Evolutionary conservation across 2,329 filamentous ascomycete species (phyloP).

Genomic region (Chaetomiaceae sp.): DNA sequence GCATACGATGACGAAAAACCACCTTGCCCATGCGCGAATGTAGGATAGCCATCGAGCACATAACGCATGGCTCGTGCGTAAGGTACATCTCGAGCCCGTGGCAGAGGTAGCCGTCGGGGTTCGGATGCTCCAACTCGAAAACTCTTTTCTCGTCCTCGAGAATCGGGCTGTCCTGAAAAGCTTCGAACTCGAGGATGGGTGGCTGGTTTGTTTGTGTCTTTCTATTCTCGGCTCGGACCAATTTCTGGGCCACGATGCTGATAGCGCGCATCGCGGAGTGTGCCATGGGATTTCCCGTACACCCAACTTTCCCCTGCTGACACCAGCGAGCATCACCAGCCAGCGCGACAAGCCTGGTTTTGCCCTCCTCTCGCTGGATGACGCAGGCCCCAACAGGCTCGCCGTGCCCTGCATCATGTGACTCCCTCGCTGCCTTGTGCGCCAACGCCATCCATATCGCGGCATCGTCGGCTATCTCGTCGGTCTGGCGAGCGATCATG

Average conservation of each 20-base stretch:
- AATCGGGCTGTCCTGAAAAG: constrained; percentile 65
- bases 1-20: constrained; percentile 76
- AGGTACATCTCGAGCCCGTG: constrained; percentile 90
- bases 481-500: constrained; percentile 64
- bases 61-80: constrained; percentile 92
- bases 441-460: constrained; percentile 66
- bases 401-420: constrained; percentile 55
- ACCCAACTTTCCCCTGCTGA: constrained; percentile 44
- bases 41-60: constrained; percentile 94
- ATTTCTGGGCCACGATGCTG: constrained; percentile 72
- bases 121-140: constrained; percentile 60
- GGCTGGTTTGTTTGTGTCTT: constrained; percentile 27
- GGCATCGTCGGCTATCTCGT: constrained; percentile 62
- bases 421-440: constrained; percentile 57
- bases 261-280: constrained; percentile 76
- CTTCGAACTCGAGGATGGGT: constrained; percentile 51
- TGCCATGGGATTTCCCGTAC: constrained; percentile 68
- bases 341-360: constrained; percentile 60
- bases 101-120: constrained; percentile 82
- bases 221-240: constrained; percentile 52
- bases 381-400: constrained; percentile 71
- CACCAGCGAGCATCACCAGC: constrained; percentile 73
- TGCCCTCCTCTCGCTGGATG: constrained; percentile 56
- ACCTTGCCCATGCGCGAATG: constrained; percentile 89
- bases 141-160: constrained; percentile 61